Conservation (phyloP, 1,139 yeast species). For the Debaryomycetaceae sp. region DNA sequence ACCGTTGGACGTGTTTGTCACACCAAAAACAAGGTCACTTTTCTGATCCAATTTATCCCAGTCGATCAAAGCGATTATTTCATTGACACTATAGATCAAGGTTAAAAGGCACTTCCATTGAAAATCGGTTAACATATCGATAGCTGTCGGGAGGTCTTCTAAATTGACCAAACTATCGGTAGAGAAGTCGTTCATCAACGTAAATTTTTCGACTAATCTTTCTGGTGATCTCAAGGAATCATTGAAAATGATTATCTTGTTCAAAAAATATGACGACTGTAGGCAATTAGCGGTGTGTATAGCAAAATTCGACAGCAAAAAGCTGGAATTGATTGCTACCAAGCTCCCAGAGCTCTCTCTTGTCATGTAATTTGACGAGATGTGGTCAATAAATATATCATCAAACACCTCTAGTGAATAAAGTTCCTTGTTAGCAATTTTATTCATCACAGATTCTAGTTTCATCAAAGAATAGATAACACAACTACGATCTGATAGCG, state of each 20-base stretch:
- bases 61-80: slow-evolving; percentile 20
- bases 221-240: background rate
- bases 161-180: slow-evolving; percentile 8
- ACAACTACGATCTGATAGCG: slow-evolving; percentile 13
- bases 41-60: slow-evolving; percentile 10
- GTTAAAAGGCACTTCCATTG: slow-evolving; percentile 18
- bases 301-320: slow-evolving; percentile 23
- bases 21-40: background rate
- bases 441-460: slow-evolving; percentile 26
- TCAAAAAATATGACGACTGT: slow-evolving; percentile 9
- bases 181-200: background rate
- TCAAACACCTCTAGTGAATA: slow-evolving; percentile 2
- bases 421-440: slow-evolving; percentile 18
- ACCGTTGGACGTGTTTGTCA: background rate
- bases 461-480: slow-evolving; percentile 20
- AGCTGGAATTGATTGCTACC: slow-evolving; percentile 27
- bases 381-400: slow-evolving; percentile 6
- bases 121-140: slow-evolving; percentile 12
- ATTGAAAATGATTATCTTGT: slow-evolving; percentile 10
- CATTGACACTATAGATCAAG: slow-evolving; percentile 11
- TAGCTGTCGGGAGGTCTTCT: slow-evolving; percentile 14
- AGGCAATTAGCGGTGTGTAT: slow-evolving; percentile 20
- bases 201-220: background rate
- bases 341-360: slow-evolving; percentile 12
- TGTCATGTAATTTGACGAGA: slow-evolving; percentile 5